Percentiles rank a stretch among this genome's conserved stretches.
Conservation (phyloP, 495 filamentous ascomycete genomes). For the Cercophora scortea region DNA sequence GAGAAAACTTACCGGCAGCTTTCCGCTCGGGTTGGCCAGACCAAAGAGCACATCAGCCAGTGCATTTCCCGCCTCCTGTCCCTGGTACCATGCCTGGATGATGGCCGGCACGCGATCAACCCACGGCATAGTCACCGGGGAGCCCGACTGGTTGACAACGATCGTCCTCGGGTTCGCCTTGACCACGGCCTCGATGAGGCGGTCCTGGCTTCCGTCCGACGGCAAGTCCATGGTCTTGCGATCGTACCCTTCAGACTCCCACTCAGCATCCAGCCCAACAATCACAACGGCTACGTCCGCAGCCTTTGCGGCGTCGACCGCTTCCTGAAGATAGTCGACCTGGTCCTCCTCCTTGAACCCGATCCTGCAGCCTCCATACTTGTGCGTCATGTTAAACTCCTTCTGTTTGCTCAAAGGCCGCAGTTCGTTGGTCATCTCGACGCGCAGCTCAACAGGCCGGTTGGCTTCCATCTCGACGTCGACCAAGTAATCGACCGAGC, state of each 20-base stretch:
- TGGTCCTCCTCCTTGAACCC: conserved; percentile 63
- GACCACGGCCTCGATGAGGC: conserved; percentile 61
- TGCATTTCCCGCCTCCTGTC: conserved; percentile 85
- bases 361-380: conserved; percentile 69
- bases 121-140: conserved; percentile 84
- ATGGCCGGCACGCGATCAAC: conserved; percentile 56
- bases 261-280: conserved; percentile 75
- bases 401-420: conserved; percentile 45
- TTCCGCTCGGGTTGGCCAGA: conserved; percentile 73
- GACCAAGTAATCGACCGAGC: conserved; percentile 47
- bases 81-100: conserved; percentile 72
- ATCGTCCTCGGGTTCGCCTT: conserved; percentile 65
- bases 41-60: conserved; percentile 84
- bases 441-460: conserved; percentile 38
- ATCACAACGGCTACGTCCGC: conserved; percentile 73
- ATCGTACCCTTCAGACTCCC: conserved; percentile 85
- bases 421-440: conserved; percentile 57
- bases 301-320: conserved; percentile 56
- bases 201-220: conserved; percentile 59
- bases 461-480: conserved; percentile 44
- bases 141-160: conserved; percentile 77
- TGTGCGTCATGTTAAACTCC: conserved; percentile 44
- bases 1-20: conserved; percentile 53
- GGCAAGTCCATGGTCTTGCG: conserved; percentile 78
- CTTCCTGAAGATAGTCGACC: conserved; percentile 63